These are phyloP conservation scores for Pichia sp. DNA, from an alignment of 1,139 yeast species.

Conservation along the genomic window DNA sequence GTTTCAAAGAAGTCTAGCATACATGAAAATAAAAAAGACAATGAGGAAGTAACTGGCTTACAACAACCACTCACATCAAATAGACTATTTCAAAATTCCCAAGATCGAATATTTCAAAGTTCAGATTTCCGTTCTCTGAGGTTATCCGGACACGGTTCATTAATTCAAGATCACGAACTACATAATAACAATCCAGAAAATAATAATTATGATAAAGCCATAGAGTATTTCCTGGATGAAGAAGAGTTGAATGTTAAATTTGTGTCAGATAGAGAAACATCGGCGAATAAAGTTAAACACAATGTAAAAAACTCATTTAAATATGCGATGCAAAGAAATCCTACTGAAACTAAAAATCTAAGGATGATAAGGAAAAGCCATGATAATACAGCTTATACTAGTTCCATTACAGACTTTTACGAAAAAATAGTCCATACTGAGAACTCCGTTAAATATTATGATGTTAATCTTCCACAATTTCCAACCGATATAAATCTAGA, in stretches of 20 bases:
- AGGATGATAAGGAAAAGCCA: background rate
- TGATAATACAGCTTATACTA: background rate
- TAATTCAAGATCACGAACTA: constrained; percentile 11
- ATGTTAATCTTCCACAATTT: constrained; percentile 5
- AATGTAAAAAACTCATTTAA: background rate
- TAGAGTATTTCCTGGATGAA: constrained; percentile 5
- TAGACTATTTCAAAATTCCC: constrained; percentile 5
- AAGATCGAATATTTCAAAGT: constrained; percentile 1
- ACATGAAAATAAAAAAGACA: no score
- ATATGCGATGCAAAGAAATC: background rate
- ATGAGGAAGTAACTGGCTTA: no score
- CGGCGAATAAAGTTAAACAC: background rate
- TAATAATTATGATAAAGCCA: background rate
- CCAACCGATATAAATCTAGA: background rate
- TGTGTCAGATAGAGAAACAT: background rate
- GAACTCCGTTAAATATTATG: background rate
- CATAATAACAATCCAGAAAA: background rate
- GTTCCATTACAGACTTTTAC: constrained; percentile 6
- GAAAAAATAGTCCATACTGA: background rate
- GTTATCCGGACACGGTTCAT: constrained; percentile 16
- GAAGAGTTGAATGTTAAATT: constrained; percentile 11
- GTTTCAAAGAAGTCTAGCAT: no score
- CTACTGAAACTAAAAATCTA: background rate
- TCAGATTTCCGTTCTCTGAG: constrained; percentile 7
- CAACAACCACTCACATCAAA: no score